Evolutionary conservation across 2,329 filamentous ascomycete genomes (phyloP), one percentile per base, ranked within the genome.

Genomic region (Pseudomassariella vexata): DNA sequence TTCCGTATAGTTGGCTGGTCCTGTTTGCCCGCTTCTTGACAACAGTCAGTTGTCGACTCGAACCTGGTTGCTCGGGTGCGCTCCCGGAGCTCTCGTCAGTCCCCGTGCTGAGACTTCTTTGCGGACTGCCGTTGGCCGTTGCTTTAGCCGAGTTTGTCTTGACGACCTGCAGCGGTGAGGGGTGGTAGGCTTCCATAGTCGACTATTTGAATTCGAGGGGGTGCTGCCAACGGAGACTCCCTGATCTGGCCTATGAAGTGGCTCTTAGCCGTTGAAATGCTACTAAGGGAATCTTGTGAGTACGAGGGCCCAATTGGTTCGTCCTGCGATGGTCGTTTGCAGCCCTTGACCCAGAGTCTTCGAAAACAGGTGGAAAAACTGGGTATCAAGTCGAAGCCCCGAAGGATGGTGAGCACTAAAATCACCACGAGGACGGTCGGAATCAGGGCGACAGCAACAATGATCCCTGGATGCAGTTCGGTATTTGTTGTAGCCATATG

Each of bases 361-460:
- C 21, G 26, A 5, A 19, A 19, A 19, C 26, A 24, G 4, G 21
- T 18, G 12, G 19, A 14, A 11, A 19, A 14, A 11, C 19, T 19
- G 12, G 28, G 34, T 6, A 28, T 20, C 9, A 31, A 28, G 22
- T 35, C 34, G 14, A 35, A 35, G 6, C 34, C 34, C 9, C 34
- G 34, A 12, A 35, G 9, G 19, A 35, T 17, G n/a, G 22, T 16
- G 21, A 26, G 11, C 8, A 35, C 21, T 9, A 35, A 17, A 6
- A 22, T 18, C 10, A 27, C n/a, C 9, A 31, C 10, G 10, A 26
- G 23, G 22, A 35, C 12, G 6, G 12, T 20, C 3, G 27, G 28
- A 19, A 30, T 9, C 14, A 21, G 6, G 12, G 23, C 28, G n/a
- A 35, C 17, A n/a, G 28, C 22, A 24, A 24, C 26, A 27, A 35